phyloP scores from a whole-genome alignment of 2,329 filamentous ascomycete species.

The Zopfia rhizophila region DNA sequence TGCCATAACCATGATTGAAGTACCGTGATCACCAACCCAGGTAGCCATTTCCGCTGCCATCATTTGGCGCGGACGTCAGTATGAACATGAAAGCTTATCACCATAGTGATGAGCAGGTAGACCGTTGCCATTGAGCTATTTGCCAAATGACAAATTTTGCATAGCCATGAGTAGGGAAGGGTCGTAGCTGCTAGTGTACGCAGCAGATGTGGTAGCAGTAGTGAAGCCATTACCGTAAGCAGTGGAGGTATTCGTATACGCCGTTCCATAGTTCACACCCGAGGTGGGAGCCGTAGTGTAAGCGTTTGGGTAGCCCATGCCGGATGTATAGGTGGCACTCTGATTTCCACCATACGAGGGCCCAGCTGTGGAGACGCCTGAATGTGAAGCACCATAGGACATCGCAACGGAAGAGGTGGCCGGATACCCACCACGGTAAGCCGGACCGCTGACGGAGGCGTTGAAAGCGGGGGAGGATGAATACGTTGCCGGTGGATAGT shows the following conservation, averaged over 20 bases:
- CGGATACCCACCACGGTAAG: conserved; percentile 35
- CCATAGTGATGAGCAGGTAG: too few relatives aligned
- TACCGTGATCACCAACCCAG: not conserved
- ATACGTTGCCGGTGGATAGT: conserved; percentile 42
- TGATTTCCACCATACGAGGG: conserved; percentile 28
- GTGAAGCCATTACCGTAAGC: conserved; percentile 9
- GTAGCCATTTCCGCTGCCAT: too few relatives aligned
- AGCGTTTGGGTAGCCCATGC: conserved; percentile 9
- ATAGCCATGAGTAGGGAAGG: conserved; percentile 28
- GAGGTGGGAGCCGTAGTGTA: conserved; percentile 11
- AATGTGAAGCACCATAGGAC: not conserved
- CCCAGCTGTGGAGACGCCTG: conserved; percentile 24
- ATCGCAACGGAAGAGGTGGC: too few relatives aligned
- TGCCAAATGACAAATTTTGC: conserved; percentile 39
- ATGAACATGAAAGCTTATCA: too few relatives aligned
- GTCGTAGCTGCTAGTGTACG: conserved; percentile 21
- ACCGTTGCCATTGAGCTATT: conserved; percentile 21
- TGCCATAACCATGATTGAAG: conserved; percentile 1
- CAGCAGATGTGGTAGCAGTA: conserved; percentile 16
- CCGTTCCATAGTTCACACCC: conserved; percentile 16
- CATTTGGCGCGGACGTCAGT: too few relatives aligned
- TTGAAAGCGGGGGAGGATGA: conserved; percentile 35
- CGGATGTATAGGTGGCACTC: too few relatives aligned
- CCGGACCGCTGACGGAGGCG: conserved; percentile 26
- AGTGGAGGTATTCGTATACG: conserved; percentile 7